phyloP scores from a whole-genome alignment of 257 asterid species.

The Linaria vulgaris region DNA sequence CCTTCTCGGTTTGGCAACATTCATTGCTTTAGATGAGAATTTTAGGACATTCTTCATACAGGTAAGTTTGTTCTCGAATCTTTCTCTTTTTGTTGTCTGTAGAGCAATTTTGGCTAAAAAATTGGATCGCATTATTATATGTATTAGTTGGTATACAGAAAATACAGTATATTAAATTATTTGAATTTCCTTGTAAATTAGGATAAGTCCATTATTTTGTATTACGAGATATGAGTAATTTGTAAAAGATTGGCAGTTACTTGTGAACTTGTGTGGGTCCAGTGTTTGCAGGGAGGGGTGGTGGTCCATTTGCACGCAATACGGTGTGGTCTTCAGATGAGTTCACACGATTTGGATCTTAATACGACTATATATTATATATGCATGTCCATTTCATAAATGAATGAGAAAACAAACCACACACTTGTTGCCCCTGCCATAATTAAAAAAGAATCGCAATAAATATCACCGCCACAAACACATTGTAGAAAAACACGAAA shows the following conservation, averaged over 20 bases:
- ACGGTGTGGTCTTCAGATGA: slow-evolving; percentile 6
- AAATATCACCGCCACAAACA: neutral
- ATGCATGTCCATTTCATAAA: neutral
- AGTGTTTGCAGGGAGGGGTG: neutral
- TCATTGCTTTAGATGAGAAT: too few relatives aligned
- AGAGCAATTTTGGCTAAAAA: slow-evolving; percentile 7
- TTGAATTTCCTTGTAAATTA: too few relatives aligned
- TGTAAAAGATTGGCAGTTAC: too few relatives aligned
- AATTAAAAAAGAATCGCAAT: neutral
- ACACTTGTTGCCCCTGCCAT: neutral
- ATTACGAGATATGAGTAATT: too few relatives aligned
- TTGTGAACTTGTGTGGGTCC: neutral
- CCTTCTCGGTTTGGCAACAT: neutral
- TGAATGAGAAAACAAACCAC: neutral
- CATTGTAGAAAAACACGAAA: neutral
- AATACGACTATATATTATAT: too few relatives aligned
- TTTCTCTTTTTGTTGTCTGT: neutral
- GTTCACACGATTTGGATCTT: neutral
- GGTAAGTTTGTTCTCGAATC: slow-evolving; percentile 1
- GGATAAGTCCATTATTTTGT: too few relatives aligned
- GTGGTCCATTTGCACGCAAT: slow-evolving; percentile 21
- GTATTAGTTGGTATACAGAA: slow-evolving; percentile 6
- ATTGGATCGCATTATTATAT: slow-evolving; percentile 15
- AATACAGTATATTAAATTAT: too few relatives aligned
- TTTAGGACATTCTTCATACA: slow-evolving; percentile 1